Base-by-base conservation (phyloP, 2,329 filamentous ascomycete genomes). In the Pseudomassariella vexata region DNA sequence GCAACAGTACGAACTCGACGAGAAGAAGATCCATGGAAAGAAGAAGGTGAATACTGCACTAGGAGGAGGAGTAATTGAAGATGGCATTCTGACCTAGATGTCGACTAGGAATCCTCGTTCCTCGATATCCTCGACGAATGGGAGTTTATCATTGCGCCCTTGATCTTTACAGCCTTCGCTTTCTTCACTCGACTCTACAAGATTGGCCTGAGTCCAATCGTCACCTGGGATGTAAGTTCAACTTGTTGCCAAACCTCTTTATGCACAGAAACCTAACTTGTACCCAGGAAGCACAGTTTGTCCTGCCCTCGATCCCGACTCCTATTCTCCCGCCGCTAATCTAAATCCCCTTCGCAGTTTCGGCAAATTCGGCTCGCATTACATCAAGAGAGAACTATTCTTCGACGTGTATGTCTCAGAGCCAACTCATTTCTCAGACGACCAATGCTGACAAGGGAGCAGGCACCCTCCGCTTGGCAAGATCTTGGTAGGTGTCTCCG, bases 341-440 rank as follows among this genome's bases (percentile, higher is more conserved):
- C 10, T 32, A 12, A 12, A 42, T 20, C 25, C 26, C 35, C 30
- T 38, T 36, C 30, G 46, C 37, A 87, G 82, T 61, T 94, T 94
- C 60, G 86, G 86, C 57, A 98, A 98, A 68, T 98, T 98, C 62
- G 92, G 92, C 44, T 96, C 90, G 50, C 90, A 98, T 65, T 98
- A 98, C 62, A 81, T 98, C 56, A 95, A 98, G 63, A 86, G 90
- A 60, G 92, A 98, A 63, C 95, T 96, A 71, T 98, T 98, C 74
- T 98, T 98, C 66, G 86, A 94, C 71, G 70, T 66, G 49, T 54
- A 45, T 41, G 45, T 46, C 27, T 18, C 9, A 14, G 15, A 19
- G 11, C 27, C 15, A 19, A 19, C 29, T 24, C 17, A 24, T 24
- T 18, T 17, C 30, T 30, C 21, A 24, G 22, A 38, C 31, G n/a